A percentile compares a stretch with the other conserved stretches of the same genome.
Conservation (phyloP, 441 rosid species). For the Erysimum cheiri region DNA sequence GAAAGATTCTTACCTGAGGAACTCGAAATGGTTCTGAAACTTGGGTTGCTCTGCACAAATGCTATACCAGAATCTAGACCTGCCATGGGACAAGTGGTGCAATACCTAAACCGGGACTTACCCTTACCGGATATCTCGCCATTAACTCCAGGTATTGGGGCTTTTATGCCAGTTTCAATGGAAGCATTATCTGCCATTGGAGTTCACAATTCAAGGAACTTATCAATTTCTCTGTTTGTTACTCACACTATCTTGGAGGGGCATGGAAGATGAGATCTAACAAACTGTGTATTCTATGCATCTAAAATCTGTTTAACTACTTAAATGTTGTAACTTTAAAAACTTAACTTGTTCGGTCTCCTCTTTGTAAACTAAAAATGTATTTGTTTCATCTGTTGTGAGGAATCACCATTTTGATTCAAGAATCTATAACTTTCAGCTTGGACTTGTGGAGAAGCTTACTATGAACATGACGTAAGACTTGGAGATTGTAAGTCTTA, state of each 20-base stretch:
- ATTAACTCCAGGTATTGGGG: constrained; percentile 35
- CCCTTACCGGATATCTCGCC: constrained; percentile 19
- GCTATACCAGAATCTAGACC: constrained; percentile 54
- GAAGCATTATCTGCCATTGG: constrained; percentile 10
- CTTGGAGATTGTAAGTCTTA: neutral
- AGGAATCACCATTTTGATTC: too few relatives aligned
- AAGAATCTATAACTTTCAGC: too few relatives aligned
- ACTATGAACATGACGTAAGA: too few relatives aligned
- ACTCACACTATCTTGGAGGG: constrained; percentile 30
- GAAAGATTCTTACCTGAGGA: neutral
- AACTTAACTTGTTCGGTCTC: too few relatives aligned
- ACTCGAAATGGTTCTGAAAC: constrained; percentile 31
- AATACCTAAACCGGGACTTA: constrained; percentile 20
- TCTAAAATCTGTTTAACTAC: neutral
- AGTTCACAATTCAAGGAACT: neutral
- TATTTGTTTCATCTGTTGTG: too few relatives aligned
- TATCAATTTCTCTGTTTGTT: constrained; percentile 23
- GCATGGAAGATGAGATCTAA: constrained; percentile 33
- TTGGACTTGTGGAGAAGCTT: too few relatives aligned
- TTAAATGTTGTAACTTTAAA: neutral
- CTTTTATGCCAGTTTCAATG: constrained; percentile 15
- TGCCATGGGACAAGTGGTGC: constrained; percentile 28
- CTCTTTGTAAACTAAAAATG: too few relatives aligned
- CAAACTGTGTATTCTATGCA: neutral
- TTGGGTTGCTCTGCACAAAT: constrained; percentile 54